Evolutionary conservation across 306 rosid species (phyloP).

Genomic region (Gynostemma pentaphyllum): DNA sequence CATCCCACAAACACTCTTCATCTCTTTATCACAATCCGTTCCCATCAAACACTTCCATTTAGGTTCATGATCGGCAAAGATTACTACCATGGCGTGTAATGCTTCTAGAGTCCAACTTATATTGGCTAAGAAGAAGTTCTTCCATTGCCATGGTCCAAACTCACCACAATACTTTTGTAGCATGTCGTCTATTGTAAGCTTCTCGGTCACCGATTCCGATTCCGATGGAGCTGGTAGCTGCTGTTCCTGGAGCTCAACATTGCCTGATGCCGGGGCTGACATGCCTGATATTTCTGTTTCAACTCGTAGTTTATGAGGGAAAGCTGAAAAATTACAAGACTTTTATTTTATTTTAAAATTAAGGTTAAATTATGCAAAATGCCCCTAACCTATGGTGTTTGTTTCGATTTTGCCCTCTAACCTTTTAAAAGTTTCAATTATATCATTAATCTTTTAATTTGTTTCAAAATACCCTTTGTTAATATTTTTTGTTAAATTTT

Average conservation of each 20-base stretch:
- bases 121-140: slow-evolving; percentile 61
- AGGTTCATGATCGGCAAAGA: slow-evolving; percentile 68
- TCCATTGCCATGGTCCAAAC: slow-evolving; percentile 71
- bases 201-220: slow-evolving; percentile 7
- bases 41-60: slow-evolving; percentile 34
- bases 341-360: too few relatives aligned
- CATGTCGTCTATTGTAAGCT: slow-evolving; percentile 59
- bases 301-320: too few relatives aligned
- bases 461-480: too few relatives aligned
- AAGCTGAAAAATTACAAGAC: background rate
- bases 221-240: slow-evolving; percentile 10
- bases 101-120: slow-evolving; percentile 83
- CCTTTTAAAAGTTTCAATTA: too few relatives aligned
- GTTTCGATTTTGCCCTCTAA: too few relatives aligned
- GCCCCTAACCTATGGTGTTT: too few relatives aligned
- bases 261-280: background rate
- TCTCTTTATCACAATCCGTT: slow-evolving; percentile 17
- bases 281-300: background rate
- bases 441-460: too few relatives aligned
- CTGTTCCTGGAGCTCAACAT: slow-evolving; percentile 21
- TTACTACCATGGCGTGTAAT: slow-evolving; percentile 84
- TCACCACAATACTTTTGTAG: slow-evolving; percentile 60
- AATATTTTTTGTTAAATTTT: too few relatives aligned
- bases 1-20: slow-evolving; percentile 28
- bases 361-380: too few relatives aligned